Conservation (phyloP, 2,329 filamentous ascomycete species). For the Bipolaris zeicola region DNA sequence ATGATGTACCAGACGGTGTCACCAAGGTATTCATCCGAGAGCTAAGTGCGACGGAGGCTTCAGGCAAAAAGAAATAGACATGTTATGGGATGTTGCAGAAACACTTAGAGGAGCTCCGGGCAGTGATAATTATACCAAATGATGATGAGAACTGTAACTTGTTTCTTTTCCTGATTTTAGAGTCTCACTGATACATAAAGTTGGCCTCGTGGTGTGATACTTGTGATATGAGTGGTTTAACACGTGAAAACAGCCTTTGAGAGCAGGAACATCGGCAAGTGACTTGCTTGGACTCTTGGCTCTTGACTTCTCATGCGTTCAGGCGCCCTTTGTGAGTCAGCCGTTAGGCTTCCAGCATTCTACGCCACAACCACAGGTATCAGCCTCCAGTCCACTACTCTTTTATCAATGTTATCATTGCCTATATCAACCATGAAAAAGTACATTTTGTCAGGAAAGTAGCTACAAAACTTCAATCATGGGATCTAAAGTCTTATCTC, state of each 20-base stretch:
- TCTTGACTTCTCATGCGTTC: not conserved
- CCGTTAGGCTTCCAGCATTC: not conserved
- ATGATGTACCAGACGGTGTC: constrained; percentile 74
- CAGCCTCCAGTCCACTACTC: not conserved
- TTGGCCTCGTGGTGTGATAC: not conserved
- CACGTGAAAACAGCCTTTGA: not conserved
- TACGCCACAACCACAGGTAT: not conserved
- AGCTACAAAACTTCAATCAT: not conserved
- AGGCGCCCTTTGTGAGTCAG: not conserved
- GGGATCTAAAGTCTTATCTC: not conserved
- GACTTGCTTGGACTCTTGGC: not conserved
- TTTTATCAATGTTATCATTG: rapidly evolving
- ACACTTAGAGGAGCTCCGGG: not conserved
- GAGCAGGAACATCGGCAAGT: too few relatives aligned
- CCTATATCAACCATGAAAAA: not conserved
- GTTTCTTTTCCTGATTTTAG: not conserved
- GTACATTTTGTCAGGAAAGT: not conserved
- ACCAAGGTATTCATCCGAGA: constrained; percentile 81
- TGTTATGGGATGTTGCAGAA: not conserved
- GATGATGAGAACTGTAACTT: not conserved
- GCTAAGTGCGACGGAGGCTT: constrained; percentile 84
- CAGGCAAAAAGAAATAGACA: constrained; percentile 72
- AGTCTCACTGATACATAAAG: not conserved
- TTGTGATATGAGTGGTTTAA: not conserved
- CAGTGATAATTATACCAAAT: constrained; percentile 4